Base-by-base conservation (phyloP, 345 rosid genomes). In the Lumnitzera racemosa region DNA sequence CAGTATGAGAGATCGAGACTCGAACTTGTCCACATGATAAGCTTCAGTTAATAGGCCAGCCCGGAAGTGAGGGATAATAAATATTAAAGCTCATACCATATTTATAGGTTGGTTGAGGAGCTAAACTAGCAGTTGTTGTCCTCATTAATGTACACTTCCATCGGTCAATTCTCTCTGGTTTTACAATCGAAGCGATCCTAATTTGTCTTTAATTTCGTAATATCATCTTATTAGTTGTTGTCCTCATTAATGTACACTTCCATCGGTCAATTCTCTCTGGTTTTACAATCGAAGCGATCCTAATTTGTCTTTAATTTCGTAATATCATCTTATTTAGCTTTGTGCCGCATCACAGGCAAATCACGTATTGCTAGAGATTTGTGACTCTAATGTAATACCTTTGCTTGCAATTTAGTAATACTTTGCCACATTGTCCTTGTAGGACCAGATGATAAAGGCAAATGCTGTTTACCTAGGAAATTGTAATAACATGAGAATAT, bases 301-400 rank as follows among this genome's bases (percentile, higher is more conserved):
- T 60, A 24, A 31, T 47, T 46, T 36, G n/a, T 12, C 60, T 59
- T 58, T 65, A 23, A 65, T 58, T 49, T n/a, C 47, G 20, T 63
- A 53, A n/a, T 47, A 9, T 60, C 29, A 16, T 70, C 53, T 57
- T 58, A 13, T 67, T 63, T 63, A 94, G 99, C 72, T 94, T 16
- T 94, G 99, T 57, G 99, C 97, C 0, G 99, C 97, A 11, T 82
- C 91, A 29, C 97, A 94, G 67, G 97, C n/a, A n/a, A n/a, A n/a
- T n/a, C n/a, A n/a, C n/a, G n/a, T n/a, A n/a, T n/a, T n/a, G n/a
- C n/a, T n/a, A n/a, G n/a, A n/a, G n/a, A n/a, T n/a, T n/a, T n/a
- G n/a, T n/a, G n/a, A n/a, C n/a, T n/a, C n/a, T n/a, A n/a, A n/a
- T n/a, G n/a, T n/a, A n/a, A n/a, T n/a, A n/a, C n/a, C n/a, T n/a